phyloP scores from a whole-genome alignment of 164 flowering plant species.

The Akebia trifoliata region DNA sequence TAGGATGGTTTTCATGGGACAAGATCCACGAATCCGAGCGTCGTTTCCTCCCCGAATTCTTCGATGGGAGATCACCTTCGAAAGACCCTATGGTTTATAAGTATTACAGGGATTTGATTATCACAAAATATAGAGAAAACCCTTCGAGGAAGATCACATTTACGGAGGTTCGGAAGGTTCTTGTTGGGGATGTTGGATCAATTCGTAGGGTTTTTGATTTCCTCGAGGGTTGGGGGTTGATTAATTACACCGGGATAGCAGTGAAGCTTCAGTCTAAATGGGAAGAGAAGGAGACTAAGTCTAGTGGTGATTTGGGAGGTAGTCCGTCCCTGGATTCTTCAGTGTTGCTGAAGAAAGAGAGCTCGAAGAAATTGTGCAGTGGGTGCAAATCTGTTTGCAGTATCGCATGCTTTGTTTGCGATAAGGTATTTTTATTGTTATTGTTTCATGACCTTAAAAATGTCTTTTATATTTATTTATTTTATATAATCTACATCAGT shows the following conservation, averaged over 20 bases:
- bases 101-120: conserved; percentile 64
- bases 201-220: conserved; percentile 89
- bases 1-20: conserved; percentile 85
- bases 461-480: not conserved
- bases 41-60: conserved; percentile 76
- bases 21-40: conserved; percentile 64
- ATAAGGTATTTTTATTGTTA: conserved; percentile 47
- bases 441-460: not conserved
- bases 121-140: conserved; percentile 47
- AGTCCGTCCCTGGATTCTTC: conserved; percentile 15
- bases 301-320: conserved; percentile 18
- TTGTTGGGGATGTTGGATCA: conserved; percentile 88
- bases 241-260: conserved; percentile 51
- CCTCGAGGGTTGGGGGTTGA: conserved; percentile 83
- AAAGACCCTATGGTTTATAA: conserved; percentile 66
- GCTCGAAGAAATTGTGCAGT: conserved; percentile 45
- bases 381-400: conserved; percentile 72
- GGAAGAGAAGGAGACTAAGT: conserved; percentile 61
- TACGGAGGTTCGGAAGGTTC: conserved; percentile 63
- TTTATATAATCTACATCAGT: no score
- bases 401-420: conserved; percentile 81
- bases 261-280: conserved; percentile 38
- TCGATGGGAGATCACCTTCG: conserved; percentile 55
- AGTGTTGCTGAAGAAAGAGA: conserved; percentile 22
- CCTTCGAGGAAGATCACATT: conserved; percentile 62